These are phyloP conservation scores for Cladophialophora exuberans DNA, from an alignment of 2,329 filamentous ascomycete genomes.

Conservation along the genomic window DNA sequence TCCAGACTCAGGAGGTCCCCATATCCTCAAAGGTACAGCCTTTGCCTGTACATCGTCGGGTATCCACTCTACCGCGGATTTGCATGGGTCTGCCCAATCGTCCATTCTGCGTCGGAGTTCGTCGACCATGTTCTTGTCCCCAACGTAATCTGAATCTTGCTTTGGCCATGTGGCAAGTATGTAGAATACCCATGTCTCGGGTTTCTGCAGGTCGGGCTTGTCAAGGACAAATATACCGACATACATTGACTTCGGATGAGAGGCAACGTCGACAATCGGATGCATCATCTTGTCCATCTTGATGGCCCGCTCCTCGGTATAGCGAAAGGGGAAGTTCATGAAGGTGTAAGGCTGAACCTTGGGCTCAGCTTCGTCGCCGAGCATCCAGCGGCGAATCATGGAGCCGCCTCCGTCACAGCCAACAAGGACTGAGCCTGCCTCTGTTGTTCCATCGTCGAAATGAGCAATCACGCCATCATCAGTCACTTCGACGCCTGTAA, in stretches of 20 bases:
- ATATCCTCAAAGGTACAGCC: slow-evolving; percentile 32
- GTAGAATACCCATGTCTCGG: slow-evolving; percentile 32
- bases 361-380: slow-evolving; percentile 23
- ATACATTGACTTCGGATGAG: slow-evolving; percentile 31
- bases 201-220: slow-evolving; percentile 29
- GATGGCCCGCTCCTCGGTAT: slow-evolving; percentile 27
- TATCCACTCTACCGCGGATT: slow-evolving; percentile 27
- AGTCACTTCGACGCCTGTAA: slow-evolving; percentile 23
- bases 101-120: slow-evolving; percentile 30
- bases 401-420: slow-evolving; percentile 33
- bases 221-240: slow-evolving; percentile 29
- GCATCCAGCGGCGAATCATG: slow-evolving; percentile 25
- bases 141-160: slow-evolving; percentile 1
- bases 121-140: slow-evolving; percentile 28
- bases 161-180: slow-evolving; percentile 28
- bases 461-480: slow-evolving; percentile 24
- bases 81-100: slow-evolving; percentile 28
- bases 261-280: slow-evolving; percentile 31
- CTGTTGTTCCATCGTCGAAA: slow-evolving; percentile 30
- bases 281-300: slow-evolving; percentile 32
- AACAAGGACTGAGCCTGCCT: slow-evolving; percentile 29
- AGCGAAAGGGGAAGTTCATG: slow-evolving; percentile 28
- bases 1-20: slow-evolving; percentile 25
- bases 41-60: slow-evolving; percentile 30
- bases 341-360: slow-evolving; percentile 22